Evolutionary conservation across 768 basidiomycete genomes (phyloP).

Genomic region (Serendipita vermifera): DNA sequence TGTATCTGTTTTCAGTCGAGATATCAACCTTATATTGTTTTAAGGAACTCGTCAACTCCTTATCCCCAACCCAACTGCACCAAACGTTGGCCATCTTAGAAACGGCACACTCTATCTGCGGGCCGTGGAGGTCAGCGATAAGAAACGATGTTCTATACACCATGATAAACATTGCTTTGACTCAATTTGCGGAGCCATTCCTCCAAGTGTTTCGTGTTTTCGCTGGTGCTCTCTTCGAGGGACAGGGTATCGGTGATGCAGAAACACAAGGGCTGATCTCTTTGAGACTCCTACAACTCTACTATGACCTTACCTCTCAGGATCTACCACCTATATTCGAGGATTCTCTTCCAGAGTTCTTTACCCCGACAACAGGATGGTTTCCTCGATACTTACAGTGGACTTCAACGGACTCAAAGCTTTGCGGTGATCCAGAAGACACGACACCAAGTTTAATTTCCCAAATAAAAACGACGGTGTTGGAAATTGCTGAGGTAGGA

Average conservation of each 20-base stretch:
- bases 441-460: constrained; percentile 74
- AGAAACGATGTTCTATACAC: constrained; percentile 76
- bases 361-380: constrained; percentile 43
- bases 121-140: constrained; percentile 82
- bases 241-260: constrained; percentile 28
- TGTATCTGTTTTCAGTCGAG: constrained; percentile 24
- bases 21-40: background rate
- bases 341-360: constrained; percentile 73
- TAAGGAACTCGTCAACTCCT: constrained; percentile 78
- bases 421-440: constrained; percentile 71
- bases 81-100: constrained; percentile 83
- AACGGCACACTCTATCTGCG: constrained; percentile 93
- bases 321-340: constrained; percentile 92
- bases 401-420: constrained; percentile 56
- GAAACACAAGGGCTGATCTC: constrained; percentile 55
- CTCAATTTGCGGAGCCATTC: constrained; percentile 72
- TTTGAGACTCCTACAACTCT: constrained; percentile 71
- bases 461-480: constrained; percentile 74
- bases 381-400: constrained; percentile 73
- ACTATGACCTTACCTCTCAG: constrained; percentile 88
- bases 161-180: constrained; percentile 83
- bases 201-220: constrained; percentile 68
- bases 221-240: constrained; percentile 37
- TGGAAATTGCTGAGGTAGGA: constrained; percentile 80
- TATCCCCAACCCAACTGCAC: constrained; percentile 69